These are phyloP conservation scores for Talaromyces trachyspermus DNA, from an alignment of 495 filamentous ascomycete species.

Conservation along the genomic window DNA sequence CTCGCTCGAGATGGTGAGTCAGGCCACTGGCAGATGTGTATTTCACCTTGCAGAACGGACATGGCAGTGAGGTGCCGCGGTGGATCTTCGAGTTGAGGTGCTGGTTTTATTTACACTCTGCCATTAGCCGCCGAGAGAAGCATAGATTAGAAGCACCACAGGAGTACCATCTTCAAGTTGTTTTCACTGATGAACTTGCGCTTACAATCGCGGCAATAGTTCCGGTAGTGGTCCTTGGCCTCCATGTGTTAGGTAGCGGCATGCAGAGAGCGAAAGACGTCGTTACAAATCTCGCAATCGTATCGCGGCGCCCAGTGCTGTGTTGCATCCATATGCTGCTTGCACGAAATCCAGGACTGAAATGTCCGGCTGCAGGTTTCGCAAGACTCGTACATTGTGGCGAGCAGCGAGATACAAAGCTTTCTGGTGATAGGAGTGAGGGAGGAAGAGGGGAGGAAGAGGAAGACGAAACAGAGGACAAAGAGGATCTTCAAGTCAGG, in stretches of 20 bases:
- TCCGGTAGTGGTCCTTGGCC: conserved; percentile 19
- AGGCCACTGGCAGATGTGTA: conserved; percentile 38
- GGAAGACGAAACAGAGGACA: not conserved
- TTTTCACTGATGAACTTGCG: conserved; percentile 30
- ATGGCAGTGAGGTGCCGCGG: conserved; percentile 22
- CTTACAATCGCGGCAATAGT: conserved; percentile 33
- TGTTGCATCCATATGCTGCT: conserved; percentile 31
- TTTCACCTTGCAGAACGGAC: conserved; percentile 34
- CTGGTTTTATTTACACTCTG: too few species aligned
- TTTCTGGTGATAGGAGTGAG: not conserved
- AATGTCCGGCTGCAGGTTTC: conserved; percentile 30
- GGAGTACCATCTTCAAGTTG: conserved; percentile 28
- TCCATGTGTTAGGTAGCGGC: conserved; percentile 33
- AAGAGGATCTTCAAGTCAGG: too few species aligned
- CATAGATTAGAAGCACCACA: not conserved
- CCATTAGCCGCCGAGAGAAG: not conserved
- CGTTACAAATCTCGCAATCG: conserved; percentile 31
- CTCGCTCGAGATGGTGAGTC: conserved; percentile 38
- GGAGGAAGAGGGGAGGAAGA: not conserved
- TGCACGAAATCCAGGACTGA: conserved; percentile 11
- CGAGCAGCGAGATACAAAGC: not conserved
- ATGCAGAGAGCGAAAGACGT: conserved; percentile 15
- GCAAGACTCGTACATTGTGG: conserved; percentile 25
- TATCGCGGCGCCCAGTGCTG: conserved; percentile 23
- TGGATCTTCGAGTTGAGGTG: conserved; percentile 38